A percentile compares a stretch with the other conserved stretches of the same genome.
These are phyloP conservation scores for Alternaria alternata DNA, from an alignment of 2,329 filamentous ascomycete species.

Conservation along the genomic window DNA sequence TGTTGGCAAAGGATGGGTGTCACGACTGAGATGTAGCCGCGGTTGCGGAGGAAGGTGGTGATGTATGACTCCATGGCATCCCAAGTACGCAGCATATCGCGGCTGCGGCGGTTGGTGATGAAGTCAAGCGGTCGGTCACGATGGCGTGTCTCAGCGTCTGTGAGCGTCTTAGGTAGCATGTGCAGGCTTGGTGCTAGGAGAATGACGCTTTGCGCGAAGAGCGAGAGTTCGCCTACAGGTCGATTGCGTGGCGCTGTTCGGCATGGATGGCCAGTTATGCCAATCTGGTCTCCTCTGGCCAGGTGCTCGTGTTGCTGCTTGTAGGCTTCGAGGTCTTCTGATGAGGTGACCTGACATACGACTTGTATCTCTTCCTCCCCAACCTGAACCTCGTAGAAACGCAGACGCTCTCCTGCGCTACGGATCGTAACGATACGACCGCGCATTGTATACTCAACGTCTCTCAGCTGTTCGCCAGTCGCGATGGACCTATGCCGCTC, in stretches of 20 bases:
- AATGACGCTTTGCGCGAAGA: slow-evolving; percentile 86
- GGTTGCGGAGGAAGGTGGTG: slow-evolving; percentile 83
- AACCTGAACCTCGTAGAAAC: background rate
- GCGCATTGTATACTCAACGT: background rate
- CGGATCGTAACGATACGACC: background rate
- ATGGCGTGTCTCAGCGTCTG: slow-evolving; percentile 92
- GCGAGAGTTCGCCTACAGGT: slow-evolving; percentile 89
- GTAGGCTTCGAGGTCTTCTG: background rate
- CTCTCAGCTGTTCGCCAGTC: background rate
- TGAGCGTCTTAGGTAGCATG: slow-evolving; percentile 82
- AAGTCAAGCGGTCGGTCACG: slow-evolving; percentile 93
- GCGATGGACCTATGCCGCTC: background rate
- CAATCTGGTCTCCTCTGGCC: slow-evolving; percentile 57
- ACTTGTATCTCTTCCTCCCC: background rate
- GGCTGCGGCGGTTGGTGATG: slow-evolving; percentile 91
- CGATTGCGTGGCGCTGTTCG: slow-evolving; percentile 89
- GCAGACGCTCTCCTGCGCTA: background rate
- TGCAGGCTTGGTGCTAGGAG: slow-evolving; percentile 92
- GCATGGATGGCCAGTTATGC: slow-evolving; percentile 83
- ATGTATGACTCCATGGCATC: slow-evolving; percentile 90
- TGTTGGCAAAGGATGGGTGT: slow-evolving; percentile 96
- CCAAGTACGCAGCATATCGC: slow-evolving; percentile 83
- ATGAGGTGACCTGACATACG: background rate
- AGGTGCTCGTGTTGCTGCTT: slow-evolving; percentile 1
- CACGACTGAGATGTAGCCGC: slow-evolving; percentile 92